Conservation (phyloP, 73 alveolate genomes). For the Paramecium bursaria region DNA sequence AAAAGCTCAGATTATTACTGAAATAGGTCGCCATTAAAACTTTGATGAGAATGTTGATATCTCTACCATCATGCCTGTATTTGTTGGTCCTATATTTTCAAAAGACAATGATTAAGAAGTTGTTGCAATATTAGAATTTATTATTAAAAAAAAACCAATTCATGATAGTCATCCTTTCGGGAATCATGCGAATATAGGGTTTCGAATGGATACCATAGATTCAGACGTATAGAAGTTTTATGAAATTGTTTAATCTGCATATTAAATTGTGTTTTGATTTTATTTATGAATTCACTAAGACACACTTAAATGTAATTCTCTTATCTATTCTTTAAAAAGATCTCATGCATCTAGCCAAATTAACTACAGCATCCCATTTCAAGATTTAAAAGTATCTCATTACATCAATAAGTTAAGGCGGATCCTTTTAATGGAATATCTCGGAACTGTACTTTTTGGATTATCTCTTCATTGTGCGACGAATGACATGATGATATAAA, state of each 20-base stretch:
- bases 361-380: no score
- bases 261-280: conserved; percentile 25
- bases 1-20: conserved; percentile 15
- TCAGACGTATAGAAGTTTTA: conserved; percentile 33
- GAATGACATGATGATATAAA: conserved; percentile 25
- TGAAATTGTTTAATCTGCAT: conserved; percentile 36
- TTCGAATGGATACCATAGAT: conserved; percentile 24
- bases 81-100: conserved; percentile 11
- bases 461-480: conserved; percentile 13
- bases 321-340: no score
- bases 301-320: no score
- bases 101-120: conserved; percentile 24
- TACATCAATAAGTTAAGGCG: conserved; percentile 31
- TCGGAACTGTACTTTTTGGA: conserved; percentile 53
- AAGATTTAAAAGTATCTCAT: no score
- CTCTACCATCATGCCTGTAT: conserved; percentile 36
- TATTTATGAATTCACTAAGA: neutral
- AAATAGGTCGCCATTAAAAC: neutral
- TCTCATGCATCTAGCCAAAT: no score
- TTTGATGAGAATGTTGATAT: conserved; percentile 56
- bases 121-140: conserved; percentile 39
- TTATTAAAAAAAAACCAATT: neutral
- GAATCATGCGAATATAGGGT: conserved; percentile 49
- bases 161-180: conserved; percentile 56
- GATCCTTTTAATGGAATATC: conserved; percentile 16